Conservation (phyloP, 78 protist species). For the Dictyostelium capitatum region DNA sequence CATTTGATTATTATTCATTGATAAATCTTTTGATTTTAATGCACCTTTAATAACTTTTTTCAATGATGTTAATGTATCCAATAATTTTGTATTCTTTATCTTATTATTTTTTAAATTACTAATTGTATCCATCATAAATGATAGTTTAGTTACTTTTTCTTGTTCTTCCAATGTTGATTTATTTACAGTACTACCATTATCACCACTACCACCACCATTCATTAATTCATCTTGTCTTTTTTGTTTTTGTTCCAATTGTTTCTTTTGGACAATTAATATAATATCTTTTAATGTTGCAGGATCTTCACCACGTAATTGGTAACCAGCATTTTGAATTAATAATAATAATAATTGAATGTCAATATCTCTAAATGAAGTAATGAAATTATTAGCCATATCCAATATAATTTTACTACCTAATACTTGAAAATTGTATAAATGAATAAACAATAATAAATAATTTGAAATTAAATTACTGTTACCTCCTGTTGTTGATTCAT, state of each 20-base stretch:
- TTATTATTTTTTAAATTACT: constrained; percentile 78
- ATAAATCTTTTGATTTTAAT: constrained; percentile 28
- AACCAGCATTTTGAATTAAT: constrained; percentile 72
- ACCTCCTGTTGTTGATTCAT: background rate
- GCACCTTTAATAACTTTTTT: constrained; percentile 50
- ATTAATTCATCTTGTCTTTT: constrained; percentile 11
- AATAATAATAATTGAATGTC: constrained; percentile 64
- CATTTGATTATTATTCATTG: constrained; percentile 25
- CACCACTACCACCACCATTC: background rate
- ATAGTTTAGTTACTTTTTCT: constrained; percentile 33
- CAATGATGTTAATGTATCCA: constrained; percentile 37
- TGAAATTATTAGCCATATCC: constrained; percentile 58
- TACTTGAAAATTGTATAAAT: constrained; percentile 74
- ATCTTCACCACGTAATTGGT: constrained; percentile 80
- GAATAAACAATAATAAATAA: constrained; percentile 35
- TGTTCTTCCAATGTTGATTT: background rate
- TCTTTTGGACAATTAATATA: constrained; percentile 54
- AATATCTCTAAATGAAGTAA: constrained; percentile 34
- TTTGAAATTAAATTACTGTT: constrained; percentile 15
- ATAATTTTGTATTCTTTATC: constrained; percentile 41
- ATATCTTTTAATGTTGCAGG: constrained; percentile 75
- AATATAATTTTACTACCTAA: constrained; percentile 40
- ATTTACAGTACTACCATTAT: background rate
- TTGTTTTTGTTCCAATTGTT: constrained; percentile 30
- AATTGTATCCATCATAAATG: constrained; percentile 76